Evolutionary conservation across 2,329 filamentous ascomycete genomes (phyloP), one percentile per base, ranked within the genome.

Genomic region (Golovinomyces cichoracearum): DNA sequence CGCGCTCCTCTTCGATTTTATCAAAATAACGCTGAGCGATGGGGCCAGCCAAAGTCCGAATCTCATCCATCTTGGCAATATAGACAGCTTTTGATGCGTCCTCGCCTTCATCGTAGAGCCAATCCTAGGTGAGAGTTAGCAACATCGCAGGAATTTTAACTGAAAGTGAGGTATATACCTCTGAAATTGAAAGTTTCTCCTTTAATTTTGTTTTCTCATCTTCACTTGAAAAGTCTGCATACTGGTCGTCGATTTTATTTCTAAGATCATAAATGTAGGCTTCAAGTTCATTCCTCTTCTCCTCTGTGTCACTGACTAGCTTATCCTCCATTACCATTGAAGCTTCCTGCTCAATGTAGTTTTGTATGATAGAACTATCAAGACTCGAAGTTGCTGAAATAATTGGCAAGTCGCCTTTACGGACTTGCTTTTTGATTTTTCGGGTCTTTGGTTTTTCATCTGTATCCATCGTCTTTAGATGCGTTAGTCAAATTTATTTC

Each of bases 201-300:
- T 76, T 80, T 56, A 95, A 72, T 66, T 80, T 84, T 40, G 76
- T 68, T 74, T 94, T 94, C 75, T 95, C 88, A 45, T 92, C 83
- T 4, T 94, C 86, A 59, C 69, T 90, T 53, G 83, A 80, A 55
- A 93, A 85, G 46, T 93, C 83, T 55, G 84, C 69, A 64, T 92
- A 94, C 57, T 84, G 74, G 59, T 92, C 85, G 56, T 94, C 84
- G 48, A 95, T 75, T 76, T 94, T 94, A 67, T 84, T 84, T 58
- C 88, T 82, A 62, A 93, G 74, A 60, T 95, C 86, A 68, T 98
- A 98, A 67, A 95, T 94, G 68, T 80, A 93, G 22, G 83, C 78
- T 72, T 98, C 90, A 48, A 98, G 82, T 68, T 95, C 88, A 70
- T 98, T 98, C 83, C 95, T 98, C 77, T 93, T 93, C 71, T 95